Evolutionary conservation across 306 rosid species (phyloP).

Genomic region (Acacia melanoxylon): DNA sequence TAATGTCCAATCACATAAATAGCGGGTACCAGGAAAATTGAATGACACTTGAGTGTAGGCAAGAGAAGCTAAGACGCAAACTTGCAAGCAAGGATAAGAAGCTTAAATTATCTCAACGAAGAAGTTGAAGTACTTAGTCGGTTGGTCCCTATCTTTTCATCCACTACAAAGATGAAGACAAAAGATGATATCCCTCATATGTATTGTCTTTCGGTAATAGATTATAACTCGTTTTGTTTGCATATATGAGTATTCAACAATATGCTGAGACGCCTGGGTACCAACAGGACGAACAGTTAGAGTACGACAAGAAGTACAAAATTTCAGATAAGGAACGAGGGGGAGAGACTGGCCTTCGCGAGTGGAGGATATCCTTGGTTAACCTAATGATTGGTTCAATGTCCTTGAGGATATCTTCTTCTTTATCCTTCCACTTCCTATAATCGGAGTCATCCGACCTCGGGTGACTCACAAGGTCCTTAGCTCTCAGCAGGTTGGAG

Average conservation of each 20-base stretch:
- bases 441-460: constrained; percentile 57
- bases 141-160: not conserved
- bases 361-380: constrained; percentile 76
- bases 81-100: not conserved
- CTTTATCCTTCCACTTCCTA: constrained; percentile 70
- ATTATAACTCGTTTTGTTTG: not conserved
- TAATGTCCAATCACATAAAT: not conserved
- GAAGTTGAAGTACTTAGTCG: not conserved
- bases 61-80: not conserved
- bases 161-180: not conserved
- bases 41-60: not conserved
- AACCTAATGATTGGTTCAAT: constrained; percentile 62
- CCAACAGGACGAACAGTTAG: not conserved
- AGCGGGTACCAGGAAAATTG: not conserved
- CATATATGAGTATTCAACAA: not conserved
- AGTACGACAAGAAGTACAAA: not conserved
- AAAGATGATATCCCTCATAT: not conserved
- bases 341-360: constrained; percentile 42
- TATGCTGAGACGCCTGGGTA: no score
- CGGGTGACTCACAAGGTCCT: constrained; percentile 31
- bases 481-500: constrained; percentile 27
- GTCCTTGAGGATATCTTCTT: constrained; percentile 63
- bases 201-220: not conserved
- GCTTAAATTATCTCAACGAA: not conserved
- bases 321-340: not conserved